phyloP scores from a whole-genome alignment of 2,329 filamentous ascomycete genomes.

The Apiospora pterosperma region DNA sequence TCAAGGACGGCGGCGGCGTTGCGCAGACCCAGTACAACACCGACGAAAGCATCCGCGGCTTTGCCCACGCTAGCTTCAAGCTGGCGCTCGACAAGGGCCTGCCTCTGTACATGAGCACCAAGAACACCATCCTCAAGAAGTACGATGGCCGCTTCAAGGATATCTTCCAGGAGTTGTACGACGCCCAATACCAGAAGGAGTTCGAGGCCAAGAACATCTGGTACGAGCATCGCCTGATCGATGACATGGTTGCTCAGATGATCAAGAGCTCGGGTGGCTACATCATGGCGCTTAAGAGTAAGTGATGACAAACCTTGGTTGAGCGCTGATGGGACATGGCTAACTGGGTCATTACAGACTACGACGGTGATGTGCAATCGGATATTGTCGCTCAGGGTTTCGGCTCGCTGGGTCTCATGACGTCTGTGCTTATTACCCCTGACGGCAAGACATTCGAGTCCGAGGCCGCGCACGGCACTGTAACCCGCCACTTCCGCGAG shows the following conservation, averaged over 20 bases:
- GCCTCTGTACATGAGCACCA: conserved; percentile 99
- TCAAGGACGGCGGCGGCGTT: conserved; percentile 80
- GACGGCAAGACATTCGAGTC: conserved; percentile 97
- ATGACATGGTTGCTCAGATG: conserved; percentile 99
- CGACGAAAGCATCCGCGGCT: conserved; percentile 88
- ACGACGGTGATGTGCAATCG: conserved; percentile 98
- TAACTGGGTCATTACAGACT: conserved; percentile 57
- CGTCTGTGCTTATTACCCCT: conserved; percentile 92
- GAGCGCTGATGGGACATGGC: neutral
- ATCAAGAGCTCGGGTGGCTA: conserved; percentile 97
- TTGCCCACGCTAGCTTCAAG: conserved; percentile 96
- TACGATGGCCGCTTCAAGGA: conserved; percentile 99
- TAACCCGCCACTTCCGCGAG: conserved; percentile 97
- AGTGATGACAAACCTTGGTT: conserved; percentile 29
- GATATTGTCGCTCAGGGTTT: conserved; percentile 98
- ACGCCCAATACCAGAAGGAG: conserved; percentile 77
- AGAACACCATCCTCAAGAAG: conserved; percentile 99
- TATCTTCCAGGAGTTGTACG: conserved; percentile 97
- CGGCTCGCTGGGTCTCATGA: conserved; percentile 97
- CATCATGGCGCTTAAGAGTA: conserved; percentile 97
- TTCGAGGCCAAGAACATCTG: conserved; percentile 93
- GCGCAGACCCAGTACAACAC: conserved; percentile 99
- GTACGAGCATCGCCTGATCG: conserved; percentile 99
- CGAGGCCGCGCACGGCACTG: conserved; percentile 96
- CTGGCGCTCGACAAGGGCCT: conserved; percentile 81